Evolutionary conservation across 2,329 filamentous ascomycete genomes (phyloP), one percentile per base, ranked within the genome.

Genomic region (Pleoardoris graminearum): DNA sequence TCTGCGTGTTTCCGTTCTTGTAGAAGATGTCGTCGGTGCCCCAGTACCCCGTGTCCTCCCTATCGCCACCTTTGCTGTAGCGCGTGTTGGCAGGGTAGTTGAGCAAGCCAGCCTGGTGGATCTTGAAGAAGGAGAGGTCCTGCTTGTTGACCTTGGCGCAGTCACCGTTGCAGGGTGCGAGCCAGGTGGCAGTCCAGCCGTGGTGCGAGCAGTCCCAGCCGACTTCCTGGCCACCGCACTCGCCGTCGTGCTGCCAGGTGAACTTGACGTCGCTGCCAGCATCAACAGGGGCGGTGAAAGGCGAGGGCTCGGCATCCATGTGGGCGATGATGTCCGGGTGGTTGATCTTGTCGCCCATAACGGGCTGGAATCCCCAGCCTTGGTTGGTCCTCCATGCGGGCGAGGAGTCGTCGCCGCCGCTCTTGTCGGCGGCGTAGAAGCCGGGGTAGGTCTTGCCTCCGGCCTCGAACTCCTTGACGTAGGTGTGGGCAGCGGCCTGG

Each of bases 21-120:
- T 71, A 72, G 62, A 72, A 70, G 58, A 70, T 71, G 29, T 54
- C 60, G 47, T 70, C 67, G 12, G 66, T 70, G 27, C 63, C 68
- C 67, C 69, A 71, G 54, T 62, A 65, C 16, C 68, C 68, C 14
- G 60, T 58, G 44, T 67, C 59, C 8, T 56, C 67, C 39, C 61
- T 51, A 4, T 54, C 41, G 10, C 29, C 21, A 35, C 63, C 67
- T 16, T 63, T 32, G 4, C 61, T 59, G 53, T 55, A 70, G 44
- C 67, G 67, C 11, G 57, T 57, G 33, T 65, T 65, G 10, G 56
- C 23, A 43, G 60, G 65, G 59, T 69, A 69, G 48, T 65, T 61
- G 48, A 63, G 58, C 45, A 70, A 46, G 4, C 60, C 61, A 22
- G 51, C 53, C 50, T 71, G 46, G 53, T 70, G 62, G 48, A 71